These are phyloP conservation scores for Neurospora terricola DNA, from an alignment of 495 filamentous ascomycete species.

Conservation along the genomic window DNA sequence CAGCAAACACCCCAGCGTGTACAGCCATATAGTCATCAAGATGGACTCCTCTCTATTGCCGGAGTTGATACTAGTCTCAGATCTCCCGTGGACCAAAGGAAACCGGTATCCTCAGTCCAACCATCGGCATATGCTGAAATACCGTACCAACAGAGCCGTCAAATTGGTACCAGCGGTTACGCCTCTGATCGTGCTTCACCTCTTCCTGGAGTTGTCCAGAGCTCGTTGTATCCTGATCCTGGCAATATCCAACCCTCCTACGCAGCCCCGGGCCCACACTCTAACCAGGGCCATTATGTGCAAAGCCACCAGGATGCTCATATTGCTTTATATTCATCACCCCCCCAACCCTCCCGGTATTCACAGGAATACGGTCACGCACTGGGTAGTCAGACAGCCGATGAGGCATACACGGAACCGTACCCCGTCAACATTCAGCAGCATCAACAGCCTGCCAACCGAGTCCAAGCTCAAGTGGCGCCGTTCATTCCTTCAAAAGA, in stretches of 20 bases:
- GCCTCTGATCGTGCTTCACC: neutral
- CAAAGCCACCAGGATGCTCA: neutral
- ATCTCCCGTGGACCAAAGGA: neutral
- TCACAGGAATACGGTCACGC: neutral
- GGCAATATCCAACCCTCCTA: neutral
- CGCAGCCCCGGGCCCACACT: neutral
- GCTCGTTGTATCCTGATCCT: neutral
- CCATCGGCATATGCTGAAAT: neutral
- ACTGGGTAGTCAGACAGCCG: neutral
- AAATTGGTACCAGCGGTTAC: neutral
- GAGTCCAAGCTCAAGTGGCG: neutral
- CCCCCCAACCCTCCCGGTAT: neutral
- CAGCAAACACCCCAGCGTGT: neutral
- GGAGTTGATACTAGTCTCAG: neutral
- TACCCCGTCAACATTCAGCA: neutral
- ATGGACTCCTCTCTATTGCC: neutral
- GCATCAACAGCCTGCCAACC: neutral
- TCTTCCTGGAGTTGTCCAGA: neutral
- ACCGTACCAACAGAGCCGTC: neutral
- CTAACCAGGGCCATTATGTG: neutral
- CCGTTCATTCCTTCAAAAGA: constrained; percentile 13
- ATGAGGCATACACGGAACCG: neutral
- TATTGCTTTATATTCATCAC: neutral
- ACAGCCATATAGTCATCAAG: neutral
- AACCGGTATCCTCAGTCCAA: neutral